A percentile compares a stretch with the other conserved stretches of the same genome.
Conservation (phyloP, 805 yeast species). For the Komagataella mondaviorum region DNA sequence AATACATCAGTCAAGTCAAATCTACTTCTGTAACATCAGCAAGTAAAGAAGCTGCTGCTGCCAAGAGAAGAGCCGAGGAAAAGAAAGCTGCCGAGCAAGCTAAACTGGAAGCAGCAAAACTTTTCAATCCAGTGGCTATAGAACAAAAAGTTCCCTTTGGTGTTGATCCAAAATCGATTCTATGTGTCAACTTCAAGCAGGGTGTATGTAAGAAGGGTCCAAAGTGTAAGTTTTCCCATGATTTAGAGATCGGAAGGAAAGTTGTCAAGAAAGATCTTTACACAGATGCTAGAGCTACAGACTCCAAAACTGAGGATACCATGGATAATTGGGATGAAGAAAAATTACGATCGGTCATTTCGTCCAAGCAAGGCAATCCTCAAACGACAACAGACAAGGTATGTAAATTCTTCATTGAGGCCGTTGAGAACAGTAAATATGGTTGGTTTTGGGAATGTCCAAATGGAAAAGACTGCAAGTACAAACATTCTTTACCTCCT, state of each 20-base stretch:
- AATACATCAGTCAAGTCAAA: constrained; percentile 54
- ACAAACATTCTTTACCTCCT: constrained; percentile 90
- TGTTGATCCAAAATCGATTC: constrained; percentile 88
- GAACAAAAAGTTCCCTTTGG: constrained; percentile 89
- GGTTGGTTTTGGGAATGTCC: constrained; percentile 99
- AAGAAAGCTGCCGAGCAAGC: constrained; percentile 89
- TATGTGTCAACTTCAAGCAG: constrained; percentile 80
- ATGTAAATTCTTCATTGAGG: constrained; percentile 89
- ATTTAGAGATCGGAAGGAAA: constrained; percentile 72
- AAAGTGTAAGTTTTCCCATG: constrained; percentile 89
- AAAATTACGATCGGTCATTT: constrained; percentile 73
- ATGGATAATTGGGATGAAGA: constrained; percentile 98
- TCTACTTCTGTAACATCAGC: constrained; percentile 35
- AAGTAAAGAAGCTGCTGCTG: constrained; percentile 31
- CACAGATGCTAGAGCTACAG: constrained; percentile 63
- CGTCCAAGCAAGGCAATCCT: constrained; percentile 89
- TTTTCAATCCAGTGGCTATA: constrained; percentile 53
- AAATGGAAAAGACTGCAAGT: constrained; percentile 85
- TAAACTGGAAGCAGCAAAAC: constrained; percentile 70
- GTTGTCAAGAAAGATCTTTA: constrained; percentile 85
- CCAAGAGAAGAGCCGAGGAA: constrained; percentile 67
- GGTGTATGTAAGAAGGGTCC: constrained; percentile 76
- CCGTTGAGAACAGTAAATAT: constrained; percentile 93
- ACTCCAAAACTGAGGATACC: constrained; percentile 61
- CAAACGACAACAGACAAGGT: constrained; percentile 90